Evolutionary conservation across 305 asterid genomes (phyloP).

Genomic region (Ajuga reptans): DNA sequence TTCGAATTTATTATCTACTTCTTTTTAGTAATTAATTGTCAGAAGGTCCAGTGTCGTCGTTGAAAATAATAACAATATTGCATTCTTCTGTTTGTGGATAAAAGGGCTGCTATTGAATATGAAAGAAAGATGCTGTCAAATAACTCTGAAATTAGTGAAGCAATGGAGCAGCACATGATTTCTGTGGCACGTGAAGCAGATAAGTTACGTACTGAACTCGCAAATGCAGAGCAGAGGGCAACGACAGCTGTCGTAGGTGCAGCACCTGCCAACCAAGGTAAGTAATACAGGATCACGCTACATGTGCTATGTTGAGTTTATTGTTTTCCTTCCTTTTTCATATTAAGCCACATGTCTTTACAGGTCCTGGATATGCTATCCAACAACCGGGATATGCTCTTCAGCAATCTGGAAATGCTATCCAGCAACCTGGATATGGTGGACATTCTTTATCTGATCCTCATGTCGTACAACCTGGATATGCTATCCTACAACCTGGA

Average conservation of each 20-base stretch:
- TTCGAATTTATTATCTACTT: background rate
- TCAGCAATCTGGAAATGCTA: background rate
- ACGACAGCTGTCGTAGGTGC: conserved; percentile 40
- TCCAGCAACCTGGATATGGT: conserved; percentile 25
- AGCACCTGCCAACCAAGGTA: conserved; percentile 41
- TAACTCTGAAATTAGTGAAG: conserved; percentile 47
- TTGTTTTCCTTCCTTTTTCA: background rate
- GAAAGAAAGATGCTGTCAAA: conserved; percentile 57
- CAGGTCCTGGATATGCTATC: conserved; percentile 28
- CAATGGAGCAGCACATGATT: conserved; percentile 59
- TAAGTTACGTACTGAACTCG: conserved; percentile 54
- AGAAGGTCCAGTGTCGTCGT: background rate
- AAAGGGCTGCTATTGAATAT: conserved; percentile 67
- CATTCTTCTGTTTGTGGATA: conserved; percentile 21
- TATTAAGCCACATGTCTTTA: conserved; percentile 15
- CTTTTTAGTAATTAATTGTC: background rate
- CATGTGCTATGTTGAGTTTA: background rate
- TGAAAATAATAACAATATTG: background rate
- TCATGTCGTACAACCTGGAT: conserved; percentile 25
- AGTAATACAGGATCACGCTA: background rate
- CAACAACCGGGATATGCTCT: background rate
- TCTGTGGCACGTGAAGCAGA: conserved; percentile 61
- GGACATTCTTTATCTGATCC: conserved; percentile 18
- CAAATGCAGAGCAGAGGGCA: conserved; percentile 54
- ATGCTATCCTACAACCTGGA: conserved; percentile 22